Evolutionary conservation across 371 early-diverging fungal genomes (phyloP).

Genomic region (Coemansia sp.): DNA sequence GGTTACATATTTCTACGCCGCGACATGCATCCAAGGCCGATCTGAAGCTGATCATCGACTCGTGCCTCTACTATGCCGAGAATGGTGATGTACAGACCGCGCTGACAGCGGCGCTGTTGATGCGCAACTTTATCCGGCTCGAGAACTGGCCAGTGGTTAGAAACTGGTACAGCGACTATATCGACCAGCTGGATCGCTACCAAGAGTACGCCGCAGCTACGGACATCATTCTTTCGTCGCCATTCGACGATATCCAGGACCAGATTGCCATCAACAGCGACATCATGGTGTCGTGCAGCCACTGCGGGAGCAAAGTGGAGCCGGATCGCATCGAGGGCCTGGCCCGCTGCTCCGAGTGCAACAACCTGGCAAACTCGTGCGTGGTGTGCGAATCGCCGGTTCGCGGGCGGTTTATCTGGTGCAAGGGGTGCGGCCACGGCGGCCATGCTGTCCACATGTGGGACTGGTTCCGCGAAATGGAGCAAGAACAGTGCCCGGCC

Average conservation of each 20-base stretch:
- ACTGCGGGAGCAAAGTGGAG: conserved; percentile 22
- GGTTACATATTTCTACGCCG: conserved; percentile 7
- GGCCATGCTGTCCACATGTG: conserved; percentile 49
- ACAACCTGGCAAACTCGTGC: conserved; percentile 30
- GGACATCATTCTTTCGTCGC: conserved; percentile 41
- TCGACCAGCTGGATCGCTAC: conserved; percentile 42
- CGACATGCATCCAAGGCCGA: conserved; percentile 40
- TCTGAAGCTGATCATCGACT: conserved; percentile 38
- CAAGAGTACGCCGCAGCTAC: conserved; percentile 36
- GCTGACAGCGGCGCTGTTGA: conserved; percentile 49
- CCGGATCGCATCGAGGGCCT: conserved; percentile 17
- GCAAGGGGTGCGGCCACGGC: conserved; percentile 54
- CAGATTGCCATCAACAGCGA: conserved; percentile 1
- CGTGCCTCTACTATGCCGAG: conserved; percentile 52
- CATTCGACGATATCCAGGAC: conserved; percentile 24
- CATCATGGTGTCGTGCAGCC: conserved; percentile 18
- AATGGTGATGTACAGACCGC: conserved; percentile 51
- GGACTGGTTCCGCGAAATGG: conserved; percentile 39
- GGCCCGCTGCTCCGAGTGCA: conserved; percentile 30
- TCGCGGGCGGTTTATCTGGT: conserved; percentile 47
- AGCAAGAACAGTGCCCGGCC: conserved; percentile 45
- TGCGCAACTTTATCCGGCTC: conserved; percentile 51
- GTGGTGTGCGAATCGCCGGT: conserved; percentile 43
- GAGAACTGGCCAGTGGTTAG: conserved; percentile 29
- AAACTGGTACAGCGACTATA: conserved; percentile 46